Base-by-base conservation (phyloP, 2,329 filamentous ascomycete genomes). In the Colletotrichum gloeosporioides region DNA sequence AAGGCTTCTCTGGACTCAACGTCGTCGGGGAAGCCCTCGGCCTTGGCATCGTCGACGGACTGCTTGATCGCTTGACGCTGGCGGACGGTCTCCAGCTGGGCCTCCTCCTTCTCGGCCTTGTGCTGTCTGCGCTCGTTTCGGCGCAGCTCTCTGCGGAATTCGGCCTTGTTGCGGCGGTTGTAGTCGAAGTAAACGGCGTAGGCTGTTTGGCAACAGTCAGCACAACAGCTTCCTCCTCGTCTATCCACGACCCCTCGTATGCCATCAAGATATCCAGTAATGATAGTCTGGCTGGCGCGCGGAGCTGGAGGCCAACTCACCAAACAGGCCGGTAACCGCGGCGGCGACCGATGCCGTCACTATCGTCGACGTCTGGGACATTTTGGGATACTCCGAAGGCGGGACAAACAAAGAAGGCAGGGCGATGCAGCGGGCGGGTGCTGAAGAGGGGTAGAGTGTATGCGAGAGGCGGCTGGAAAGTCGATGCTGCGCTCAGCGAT, bases 1-100 rank as follows among this genome's bases (percentile, higher is more conserved):
- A 95, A 99, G 77, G 93, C 92, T 89, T 99, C 97, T 85, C 95
- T 96, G 89, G 98, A 96, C 85, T 99, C 96, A 44, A 96, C 92
- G 82, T 96, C 95, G 59, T 91, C 90, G 65, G 97, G 97, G 90
- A 98, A 98, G 73, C 96, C 97, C 86, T 98, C 96, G 75, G 95
- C 94, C 88, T 96, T 95, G 80, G 96, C 95, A 81, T 94, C 91
- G 81, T 95, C 92, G 65, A 99, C 94, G 69, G 92, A 92, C 73
- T 87, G 86, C 86, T 93, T 94, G 87, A 99, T 95, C 81, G 90
- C 88, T 85, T 95, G 90, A 83, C 93, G 92, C 88, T 95, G 93
- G 84, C 90, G 89, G 80, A 90, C 89, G 78, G 90, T 90, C 79
- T 92, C 90, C 76, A 90, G 90, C 82, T 93, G 91, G 77, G 92